phyloP scores from a whole-genome alignment of 1,284 basidiomycete genomes.

The Boletus calvinii region DNA sequence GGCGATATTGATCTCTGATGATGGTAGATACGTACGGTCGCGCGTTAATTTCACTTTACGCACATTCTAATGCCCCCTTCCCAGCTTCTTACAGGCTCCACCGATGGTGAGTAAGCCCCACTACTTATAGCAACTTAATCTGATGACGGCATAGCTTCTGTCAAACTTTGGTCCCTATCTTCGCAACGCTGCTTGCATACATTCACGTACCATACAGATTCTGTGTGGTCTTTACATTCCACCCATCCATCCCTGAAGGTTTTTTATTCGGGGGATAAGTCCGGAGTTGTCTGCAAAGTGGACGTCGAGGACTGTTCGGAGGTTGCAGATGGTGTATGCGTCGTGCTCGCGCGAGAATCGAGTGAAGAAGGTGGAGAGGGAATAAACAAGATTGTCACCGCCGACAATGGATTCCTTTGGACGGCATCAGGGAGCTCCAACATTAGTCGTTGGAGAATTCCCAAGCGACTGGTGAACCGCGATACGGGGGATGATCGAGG shows the following conservation, averaged over 20 bases:
- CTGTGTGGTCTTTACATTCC: conserved; percentile 92
- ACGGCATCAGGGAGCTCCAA: conserved; percentile 83
- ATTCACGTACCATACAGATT: conserved; percentile 93
- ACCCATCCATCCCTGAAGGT: conserved; percentile 84
- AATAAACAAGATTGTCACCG: conserved; percentile 80
- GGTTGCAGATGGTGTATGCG: conserved; percentile 85
- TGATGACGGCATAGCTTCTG: conserved; percentile 51
- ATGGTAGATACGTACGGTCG: conserved; percentile 78
- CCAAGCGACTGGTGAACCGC: conserved; percentile 15
- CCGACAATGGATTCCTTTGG: conserved; percentile 90
- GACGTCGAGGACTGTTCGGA: conserved; percentile 84
- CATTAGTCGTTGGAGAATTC: conserved; percentile 74
- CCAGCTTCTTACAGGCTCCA: conserved; percentile 85
- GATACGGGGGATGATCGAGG: conserved; percentile 17
- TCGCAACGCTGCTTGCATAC: conserved; percentile 93
- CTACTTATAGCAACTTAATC: conserved; percentile 4
- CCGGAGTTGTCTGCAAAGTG: conserved; percentile 86
- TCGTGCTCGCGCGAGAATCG: conserved; percentile 76
- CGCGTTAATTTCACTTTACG: conserved; percentile 2
- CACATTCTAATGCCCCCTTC: conserved; percentile 19
- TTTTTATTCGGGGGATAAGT: conserved; percentile 95
- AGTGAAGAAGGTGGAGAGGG: conserved; percentile 52
- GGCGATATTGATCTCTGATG: conserved; percentile 84
- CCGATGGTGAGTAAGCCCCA: conserved; percentile 61
- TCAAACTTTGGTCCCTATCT: conserved; percentile 90